Conservation (phyloP, 257 asterid genomes). For the Schizonepeta tenuifolia region DNA sequence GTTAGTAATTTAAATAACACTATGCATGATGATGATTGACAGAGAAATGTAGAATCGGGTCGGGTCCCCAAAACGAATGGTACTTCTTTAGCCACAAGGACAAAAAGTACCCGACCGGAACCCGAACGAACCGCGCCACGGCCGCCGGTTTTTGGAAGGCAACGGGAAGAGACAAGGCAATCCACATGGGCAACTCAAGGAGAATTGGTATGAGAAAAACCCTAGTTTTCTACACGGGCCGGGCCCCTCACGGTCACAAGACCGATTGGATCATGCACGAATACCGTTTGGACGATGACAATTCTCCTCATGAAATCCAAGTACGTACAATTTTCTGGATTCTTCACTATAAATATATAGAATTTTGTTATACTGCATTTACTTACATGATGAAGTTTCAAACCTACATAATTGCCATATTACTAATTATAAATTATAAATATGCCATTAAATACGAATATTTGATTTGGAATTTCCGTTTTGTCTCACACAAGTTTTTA, state of each 20-base stretch:
- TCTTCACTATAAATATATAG: too few species aligned
- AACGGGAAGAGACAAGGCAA: constrained; percentile 76
- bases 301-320: constrained; percentile 45
- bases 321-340: constrained; percentile 29
- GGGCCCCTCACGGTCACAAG: constrained; percentile 86
- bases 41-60: constrained; percentile 88
- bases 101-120: constrained; percentile 85
- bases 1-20: too few species aligned
- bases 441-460: too few species aligned
- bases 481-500: too few species aligned
- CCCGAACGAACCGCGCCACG: constrained; percentile 81
- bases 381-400: too few species aligned
- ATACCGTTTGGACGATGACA: constrained; percentile 69
- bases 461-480: too few species aligned
- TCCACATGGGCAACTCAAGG: constrained; percentile 54
- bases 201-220: constrained; percentile 86
- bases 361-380: too few species aligned
- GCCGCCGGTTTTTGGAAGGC: constrained; percentile 89
- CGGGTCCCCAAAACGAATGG: constrained; percentile 83
- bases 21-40: constrained; percentile 10
- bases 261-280: constrained; percentile 97
- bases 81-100: constrained; percentile 88
- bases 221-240: constrained; percentile 84
- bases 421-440: too few species aligned
- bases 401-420: too few species aligned